Conservation (phyloP, 257 asterid species). For the Solanum tarijense region DNA sequence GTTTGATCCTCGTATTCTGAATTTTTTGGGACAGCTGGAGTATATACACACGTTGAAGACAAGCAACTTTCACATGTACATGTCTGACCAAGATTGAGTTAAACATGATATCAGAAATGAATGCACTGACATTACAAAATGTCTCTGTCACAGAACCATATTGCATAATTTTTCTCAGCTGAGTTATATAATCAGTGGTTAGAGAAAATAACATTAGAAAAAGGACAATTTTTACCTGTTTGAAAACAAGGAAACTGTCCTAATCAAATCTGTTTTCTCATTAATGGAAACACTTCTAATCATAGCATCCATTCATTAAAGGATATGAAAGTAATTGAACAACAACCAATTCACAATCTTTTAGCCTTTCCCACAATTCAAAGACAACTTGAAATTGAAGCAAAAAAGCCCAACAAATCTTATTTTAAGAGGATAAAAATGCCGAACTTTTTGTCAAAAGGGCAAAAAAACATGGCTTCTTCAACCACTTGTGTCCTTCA, state of each 20-base stretch:
- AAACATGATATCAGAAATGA: neutral
- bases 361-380: conserved; percentile 2
- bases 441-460: neutral
- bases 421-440: neutral
- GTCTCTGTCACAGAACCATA: neutral
- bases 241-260: neutral
- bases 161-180: neutral
- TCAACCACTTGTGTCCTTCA: conserved; percentile 11
- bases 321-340: conserved; percentile 5
- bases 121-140: neutral
- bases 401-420: conserved; percentile 13
- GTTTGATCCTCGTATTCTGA: neutral
- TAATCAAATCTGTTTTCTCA: neutral
- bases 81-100: neutral
- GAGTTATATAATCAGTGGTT: neutral
- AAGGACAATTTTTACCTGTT: neutral
- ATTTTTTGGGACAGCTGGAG: neutral
- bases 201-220: neutral
- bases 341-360: neutral
- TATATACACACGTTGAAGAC: neutral
- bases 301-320: neutral
- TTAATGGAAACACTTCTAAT: neutral
- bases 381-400: conserved; percentile 45
- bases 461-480: conserved; percentile 30
- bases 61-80: neutral